Evolutionary conservation across 2,329 filamentous ascomycete genomes (phyloP).

Genomic region (Trichoderma sp.): DNA sequence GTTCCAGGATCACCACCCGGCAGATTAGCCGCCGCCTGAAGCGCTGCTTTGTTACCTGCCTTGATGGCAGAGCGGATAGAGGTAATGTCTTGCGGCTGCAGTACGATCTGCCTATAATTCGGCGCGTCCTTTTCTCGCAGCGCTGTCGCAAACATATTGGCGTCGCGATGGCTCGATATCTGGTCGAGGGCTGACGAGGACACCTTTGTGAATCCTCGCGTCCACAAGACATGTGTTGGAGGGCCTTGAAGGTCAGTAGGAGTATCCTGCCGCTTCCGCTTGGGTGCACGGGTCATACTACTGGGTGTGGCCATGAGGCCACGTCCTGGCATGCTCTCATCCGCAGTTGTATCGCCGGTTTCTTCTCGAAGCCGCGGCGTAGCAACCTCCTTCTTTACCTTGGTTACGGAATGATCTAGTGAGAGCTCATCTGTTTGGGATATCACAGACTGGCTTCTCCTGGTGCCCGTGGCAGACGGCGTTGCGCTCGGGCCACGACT

Average conservation of each 20-base stretch:
- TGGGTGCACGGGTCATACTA: conserved; percentile 42
- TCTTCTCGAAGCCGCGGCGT: conserved; percentile 57
- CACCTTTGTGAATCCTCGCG: conserved; percentile 71
- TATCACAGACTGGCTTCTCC: conserved; percentile 46
- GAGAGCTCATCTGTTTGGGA: conserved; percentile 50
- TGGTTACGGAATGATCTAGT: conserved; percentile 43
- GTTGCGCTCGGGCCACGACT: conserved; percentile 36
- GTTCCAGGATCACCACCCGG: conserved; percentile 58
- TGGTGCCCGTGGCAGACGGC: conserved; percentile 35
- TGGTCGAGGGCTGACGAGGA: conserved; percentile 72
- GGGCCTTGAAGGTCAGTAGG: conserved; percentile 50
- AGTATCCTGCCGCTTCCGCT: conserved; percentile 58
- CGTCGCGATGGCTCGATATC: conserved; percentile 72
- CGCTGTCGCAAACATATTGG: conserved; percentile 75
- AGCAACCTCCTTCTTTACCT: conserved; percentile 58
- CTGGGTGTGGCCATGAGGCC: conserved; percentile 38
- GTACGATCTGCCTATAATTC: conserved; percentile 70
- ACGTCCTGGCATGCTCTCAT: conserved; percentile 49
- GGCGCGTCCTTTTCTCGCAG: conserved; percentile 74
- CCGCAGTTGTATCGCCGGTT: conserved; percentile 53
- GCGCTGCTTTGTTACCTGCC: conserved; percentile 65
- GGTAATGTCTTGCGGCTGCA: conserved; percentile 74
- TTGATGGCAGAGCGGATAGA: conserved; percentile 73
- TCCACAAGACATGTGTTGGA: conserved; percentile 69
- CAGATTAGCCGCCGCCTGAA: conserved; percentile 59